phyloP scores from a whole-genome alignment of 768 basidiomycete genomes.

The Phylloporus sp. region DNA sequence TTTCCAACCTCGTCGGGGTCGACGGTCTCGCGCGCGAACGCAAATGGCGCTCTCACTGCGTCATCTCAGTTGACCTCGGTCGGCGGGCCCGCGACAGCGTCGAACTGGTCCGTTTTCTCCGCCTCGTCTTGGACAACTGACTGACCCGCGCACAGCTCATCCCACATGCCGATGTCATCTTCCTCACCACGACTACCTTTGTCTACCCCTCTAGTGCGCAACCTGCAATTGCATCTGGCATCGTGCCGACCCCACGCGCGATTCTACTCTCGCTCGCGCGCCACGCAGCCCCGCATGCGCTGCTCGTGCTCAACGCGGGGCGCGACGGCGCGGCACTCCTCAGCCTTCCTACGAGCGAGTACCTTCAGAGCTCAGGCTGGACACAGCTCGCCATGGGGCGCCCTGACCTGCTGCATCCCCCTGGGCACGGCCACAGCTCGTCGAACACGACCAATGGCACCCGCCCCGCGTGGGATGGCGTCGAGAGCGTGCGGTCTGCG shows the following conservation, averaged over 20 bases:
- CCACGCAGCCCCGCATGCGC: constrained; percentile 65
- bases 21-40: constrained; percentile 81
- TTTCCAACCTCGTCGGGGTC: constrained; percentile 72
- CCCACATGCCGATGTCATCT: constrained; percentile 79
- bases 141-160: constrained; percentile 51
- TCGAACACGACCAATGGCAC: constrained; percentile 20
- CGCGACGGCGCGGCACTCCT: constrained; percentile 76
- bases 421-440: constrained; percentile 18
- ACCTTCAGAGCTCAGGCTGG: constrained; percentile 85
- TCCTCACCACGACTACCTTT: constrained; percentile 42
- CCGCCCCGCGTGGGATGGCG: constrained; percentile 24
- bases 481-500: constrained; percentile 55
- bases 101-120: constrained; percentile 62
- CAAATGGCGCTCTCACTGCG: constrained; percentile 79
- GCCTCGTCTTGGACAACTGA: neutral
- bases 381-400: constrained; percentile 24
- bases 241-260: constrained; percentile 60
- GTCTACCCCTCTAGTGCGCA: constrained; percentile 7
- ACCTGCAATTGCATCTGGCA: constrained; percentile 37
- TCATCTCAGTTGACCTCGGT: constrained; percentile 78
- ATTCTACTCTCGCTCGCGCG: constrained; percentile 72
- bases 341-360: constrained; percentile 78
- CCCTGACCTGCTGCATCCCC: constrained; percentile 5
- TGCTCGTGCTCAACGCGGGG: constrained; percentile 82
- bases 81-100: constrained; percentile 71